phyloP scores from a whole-genome alignment of 257 asterid species.

The Solanum clarkiae region DNA sequence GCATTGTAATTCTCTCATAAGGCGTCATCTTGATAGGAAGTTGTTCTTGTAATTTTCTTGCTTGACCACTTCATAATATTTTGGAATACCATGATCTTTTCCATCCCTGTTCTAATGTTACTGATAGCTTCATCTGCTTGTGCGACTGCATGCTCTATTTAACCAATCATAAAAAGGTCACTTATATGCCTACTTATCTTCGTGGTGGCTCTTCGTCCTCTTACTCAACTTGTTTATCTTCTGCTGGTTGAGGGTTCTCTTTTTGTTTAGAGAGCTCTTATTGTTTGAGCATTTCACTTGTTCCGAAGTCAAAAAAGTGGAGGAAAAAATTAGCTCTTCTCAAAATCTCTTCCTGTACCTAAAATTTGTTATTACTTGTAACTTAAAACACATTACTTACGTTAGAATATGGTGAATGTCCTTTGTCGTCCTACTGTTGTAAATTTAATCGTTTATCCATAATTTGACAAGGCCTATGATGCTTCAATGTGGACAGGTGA shows the following conservation, averaged over 20 bases:
- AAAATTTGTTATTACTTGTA: background rate
- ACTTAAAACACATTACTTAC: background rate
- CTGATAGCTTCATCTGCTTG: background rate
- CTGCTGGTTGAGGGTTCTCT: background rate
- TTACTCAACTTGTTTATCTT: background rate
- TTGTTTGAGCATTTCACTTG: background rate
- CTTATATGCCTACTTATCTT: background rate
- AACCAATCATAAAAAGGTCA: background rate
- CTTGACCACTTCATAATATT: background rate
- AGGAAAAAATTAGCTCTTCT: background rate
- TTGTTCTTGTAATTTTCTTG: background rate
- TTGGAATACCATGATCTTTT: background rate
- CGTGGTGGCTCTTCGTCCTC: background rate
- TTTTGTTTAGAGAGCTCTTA: background rate
- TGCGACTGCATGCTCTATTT: background rate
- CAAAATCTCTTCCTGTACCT: fast-evolving
- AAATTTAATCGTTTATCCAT: background rate
- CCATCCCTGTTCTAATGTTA: background rate
- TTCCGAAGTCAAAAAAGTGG: background rate
- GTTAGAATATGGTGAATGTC: background rate
- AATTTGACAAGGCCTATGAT: background rate
- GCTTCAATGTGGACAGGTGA: constrained; percentile 41
- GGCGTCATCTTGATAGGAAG: background rate
- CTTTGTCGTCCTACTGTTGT: background rate
- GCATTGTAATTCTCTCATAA: background rate